phyloP scores from a whole-genome alignment of 31 red algal genomes.

The Porphyra umbilicalis region DNA sequence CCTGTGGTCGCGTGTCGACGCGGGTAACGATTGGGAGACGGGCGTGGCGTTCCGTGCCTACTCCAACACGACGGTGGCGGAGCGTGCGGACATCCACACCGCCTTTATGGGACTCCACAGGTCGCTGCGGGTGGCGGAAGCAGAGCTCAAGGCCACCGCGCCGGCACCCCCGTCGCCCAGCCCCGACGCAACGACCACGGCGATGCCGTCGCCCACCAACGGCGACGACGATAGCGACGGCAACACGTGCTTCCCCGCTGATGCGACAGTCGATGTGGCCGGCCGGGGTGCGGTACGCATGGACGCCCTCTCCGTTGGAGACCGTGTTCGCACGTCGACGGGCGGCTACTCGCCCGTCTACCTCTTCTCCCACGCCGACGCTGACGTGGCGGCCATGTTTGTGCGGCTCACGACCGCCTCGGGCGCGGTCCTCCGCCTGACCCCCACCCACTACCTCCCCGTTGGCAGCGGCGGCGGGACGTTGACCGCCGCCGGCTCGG shows the following conservation, averaged over 20 bases:
- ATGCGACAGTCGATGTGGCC: conserved; percentile 25
- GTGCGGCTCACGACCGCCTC: background rate
- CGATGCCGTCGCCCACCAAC: background rate
- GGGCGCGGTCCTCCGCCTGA: conserved; percentile 6
- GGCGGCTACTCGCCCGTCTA: conserved; percentile 8
- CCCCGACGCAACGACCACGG: background rate
- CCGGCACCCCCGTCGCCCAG: background rate
- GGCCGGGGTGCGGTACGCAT: conserved; percentile 26
- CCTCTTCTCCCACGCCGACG: conserved; percentile 17
- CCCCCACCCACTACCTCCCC: conserved; percentile 28
- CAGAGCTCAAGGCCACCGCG: background rate
- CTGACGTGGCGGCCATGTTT: background rate
- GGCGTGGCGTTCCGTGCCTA: conserved; percentile 19
- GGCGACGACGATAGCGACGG: no score
- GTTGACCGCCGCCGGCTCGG: background rate
- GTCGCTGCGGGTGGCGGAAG: background rate
- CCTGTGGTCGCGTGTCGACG: conserved; percentile 15
- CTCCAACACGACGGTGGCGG: conserved; percentile 19
- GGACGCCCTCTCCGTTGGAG: conserved; percentile 29
- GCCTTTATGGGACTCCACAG: conserved; percentile 2
- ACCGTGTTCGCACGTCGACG: conserved; percentile 15
- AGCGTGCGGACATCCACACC: conserved; percentile 23
- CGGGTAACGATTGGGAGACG: conserved; percentile 20
- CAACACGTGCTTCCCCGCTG: conserved; percentile 44
- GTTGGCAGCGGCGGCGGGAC: conserved; percentile 11